These are phyloP conservation scores for Hygrophorus pudorinus DNA, from an alignment of 768 basidiomycete genomes.

Conservation along the genomic window DNA sequence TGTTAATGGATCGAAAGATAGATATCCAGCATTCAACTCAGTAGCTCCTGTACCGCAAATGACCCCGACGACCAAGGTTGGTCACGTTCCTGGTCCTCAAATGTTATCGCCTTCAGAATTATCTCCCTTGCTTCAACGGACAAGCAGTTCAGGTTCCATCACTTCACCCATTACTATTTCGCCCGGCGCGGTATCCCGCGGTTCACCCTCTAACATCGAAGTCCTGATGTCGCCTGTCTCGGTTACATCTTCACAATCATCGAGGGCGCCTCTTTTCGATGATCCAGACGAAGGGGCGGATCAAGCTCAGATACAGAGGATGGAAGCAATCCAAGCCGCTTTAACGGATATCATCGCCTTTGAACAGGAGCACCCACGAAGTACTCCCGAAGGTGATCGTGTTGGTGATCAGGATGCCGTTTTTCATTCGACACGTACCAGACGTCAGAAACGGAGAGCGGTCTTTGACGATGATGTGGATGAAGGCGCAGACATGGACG, in stretches of 20 bases:
- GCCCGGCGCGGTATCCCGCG: constrained; percentile 16
- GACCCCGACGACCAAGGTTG: constrained; percentile 9
- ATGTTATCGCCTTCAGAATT: constrained; percentile 25
- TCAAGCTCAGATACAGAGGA: constrained; percentile 45
- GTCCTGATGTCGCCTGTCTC: constrained; percentile 70
- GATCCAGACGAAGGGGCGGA: constrained; percentile 75
- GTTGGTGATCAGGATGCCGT: constrained; percentile 9
- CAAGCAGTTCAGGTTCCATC: constrained; percentile 29
- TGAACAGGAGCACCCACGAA: constrained; percentile 39
- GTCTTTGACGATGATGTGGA: constrained; percentile 35
- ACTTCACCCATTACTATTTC: constrained; percentile 21
- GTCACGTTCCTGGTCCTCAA: constrained; percentile 11
- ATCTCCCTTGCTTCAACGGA: constrained; percentile 29
- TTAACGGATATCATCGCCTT: constrained; percentile 91
- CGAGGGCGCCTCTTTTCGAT: constrained; percentile 70
- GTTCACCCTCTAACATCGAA: constrained; percentile 55
- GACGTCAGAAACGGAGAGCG: constrained; percentile 16
- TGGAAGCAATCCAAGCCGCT: constrained; percentile 96
- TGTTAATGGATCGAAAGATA: constrained; percentile 9
- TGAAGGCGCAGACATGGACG: constrained; percentile 39
- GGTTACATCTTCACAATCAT: constrained; percentile 39
- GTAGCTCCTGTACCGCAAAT: constrained; percentile 4
- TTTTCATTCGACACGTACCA: constrained; percentile 8
- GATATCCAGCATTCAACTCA: constrained; percentile 8
- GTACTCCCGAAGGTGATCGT: constrained; percentile 4